phyloP scores from a whole-genome alignment of 2,329 filamentous ascomycete species.

The Diaporthe capsici region DNA sequence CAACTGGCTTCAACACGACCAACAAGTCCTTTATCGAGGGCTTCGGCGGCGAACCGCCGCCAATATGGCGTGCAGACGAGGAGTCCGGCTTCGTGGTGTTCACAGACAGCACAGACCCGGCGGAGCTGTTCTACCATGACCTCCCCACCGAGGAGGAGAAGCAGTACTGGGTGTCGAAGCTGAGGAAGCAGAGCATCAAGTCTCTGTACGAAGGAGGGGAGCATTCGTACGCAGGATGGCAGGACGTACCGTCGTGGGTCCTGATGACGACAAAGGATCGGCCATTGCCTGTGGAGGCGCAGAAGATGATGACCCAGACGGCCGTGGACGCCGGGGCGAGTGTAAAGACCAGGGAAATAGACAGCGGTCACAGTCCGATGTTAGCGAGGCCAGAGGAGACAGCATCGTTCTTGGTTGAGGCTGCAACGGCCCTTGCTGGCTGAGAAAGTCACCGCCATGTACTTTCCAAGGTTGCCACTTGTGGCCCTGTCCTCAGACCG shows the following conservation, averaged over 20 bases:
- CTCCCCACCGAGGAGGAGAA: constrained; percentile 55
- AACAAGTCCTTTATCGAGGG: constrained; percentile 58
- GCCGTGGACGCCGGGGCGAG: constrained; percentile 55
- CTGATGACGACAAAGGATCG: constrained; percentile 59
- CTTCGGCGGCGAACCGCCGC: constrained; percentile 58
- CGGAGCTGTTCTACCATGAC: constrained; percentile 66
- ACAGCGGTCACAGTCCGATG: constrained; percentile 64
- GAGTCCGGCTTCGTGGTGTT: constrained; percentile 59
- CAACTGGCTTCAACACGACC: constrained; percentile 57
- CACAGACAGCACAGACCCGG: constrained; percentile 48
- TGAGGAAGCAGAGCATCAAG: constrained; percentile 58
- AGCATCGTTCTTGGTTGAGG: constrained; percentile 54
- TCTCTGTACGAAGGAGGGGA: constrained; percentile 61
- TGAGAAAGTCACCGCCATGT: neutral
- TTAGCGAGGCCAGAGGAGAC: constrained; percentile 60
- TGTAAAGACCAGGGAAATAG: constrained; percentile 57
- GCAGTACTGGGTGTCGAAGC: constrained; percentile 56
- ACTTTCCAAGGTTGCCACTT: neutral
- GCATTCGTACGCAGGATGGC: constrained; percentile 60
- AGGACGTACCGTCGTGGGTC: constrained; percentile 62
- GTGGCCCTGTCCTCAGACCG: neutral
- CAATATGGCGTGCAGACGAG: constrained; percentile 55
- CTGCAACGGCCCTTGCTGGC: constrained; percentile 49
- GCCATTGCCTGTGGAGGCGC: constrained; percentile 54
- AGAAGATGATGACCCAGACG: constrained; percentile 54